Percentiles rank a stretch among this genome's conserved stretches.
phyloP scores from a whole-genome alignment of 2,329 filamentous ascomycete species.

The Colletotrichum camelliae region DNA sequence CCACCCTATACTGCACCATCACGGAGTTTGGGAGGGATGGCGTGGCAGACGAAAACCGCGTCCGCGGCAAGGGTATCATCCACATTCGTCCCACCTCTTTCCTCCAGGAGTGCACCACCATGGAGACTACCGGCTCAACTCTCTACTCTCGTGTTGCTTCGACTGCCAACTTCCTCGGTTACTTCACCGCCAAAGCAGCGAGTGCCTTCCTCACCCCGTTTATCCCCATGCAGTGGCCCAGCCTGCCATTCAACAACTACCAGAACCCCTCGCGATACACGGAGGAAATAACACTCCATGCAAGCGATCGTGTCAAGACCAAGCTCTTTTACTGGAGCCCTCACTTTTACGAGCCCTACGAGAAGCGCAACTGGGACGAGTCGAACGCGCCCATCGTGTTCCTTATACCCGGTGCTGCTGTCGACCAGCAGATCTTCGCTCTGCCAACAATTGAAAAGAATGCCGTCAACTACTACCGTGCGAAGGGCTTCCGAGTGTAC shows the following conservation, averaged over 20 bases:
- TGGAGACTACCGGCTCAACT: conserved; percentile 54
- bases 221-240: conserved; percentile 59
- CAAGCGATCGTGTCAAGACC: conserved; percentile 57
- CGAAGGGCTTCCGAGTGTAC: conserved; percentile 66
- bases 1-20: conserved; percentile 66
- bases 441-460: conserved; percentile 67
- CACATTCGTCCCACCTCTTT: conserved; percentile 60
- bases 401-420: conserved; percentile 66
- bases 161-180: conserved; percentile 57
- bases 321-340: conserved; percentile 64
- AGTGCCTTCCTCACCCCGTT: conserved; percentile 60
- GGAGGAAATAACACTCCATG: conserved; percentile 48
- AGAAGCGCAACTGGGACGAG: neutral
- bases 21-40: conserved; percentile 39
- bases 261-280: conserved; percentile 53
- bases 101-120: conserved; percentile 56
- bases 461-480: conserved; percentile 66
- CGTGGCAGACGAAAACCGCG: conserved; percentile 36
- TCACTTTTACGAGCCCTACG: conserved; percentile 35
- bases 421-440: conserved; percentile 68
- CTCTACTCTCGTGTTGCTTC: conserved; percentile 49
- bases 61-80: conserved; percentile 65
- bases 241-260: conserved; percentile 50
- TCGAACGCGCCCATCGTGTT: conserved; percentile 54
- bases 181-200: conserved; percentile 59